Evolutionary conservation across 139 green algal species (phyloP), one percentile per base, ranked within the genome.

Genomic region (Haematococcus lacustris): DNA sequence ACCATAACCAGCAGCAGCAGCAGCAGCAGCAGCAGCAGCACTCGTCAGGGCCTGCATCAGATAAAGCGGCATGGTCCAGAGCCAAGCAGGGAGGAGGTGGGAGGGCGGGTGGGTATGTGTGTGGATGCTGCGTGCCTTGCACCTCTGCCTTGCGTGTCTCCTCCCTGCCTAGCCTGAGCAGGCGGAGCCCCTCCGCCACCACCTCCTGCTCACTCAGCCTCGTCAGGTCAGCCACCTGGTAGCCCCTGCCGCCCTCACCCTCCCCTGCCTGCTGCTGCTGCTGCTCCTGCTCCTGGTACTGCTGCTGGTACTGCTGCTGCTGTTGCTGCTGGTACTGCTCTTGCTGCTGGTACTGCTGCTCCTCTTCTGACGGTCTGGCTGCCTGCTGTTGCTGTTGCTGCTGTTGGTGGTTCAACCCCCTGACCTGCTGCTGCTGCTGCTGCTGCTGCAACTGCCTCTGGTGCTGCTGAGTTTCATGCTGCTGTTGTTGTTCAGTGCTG

Each of bases 131-230:
- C n/a, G n/a, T n/a, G n/a, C n/a, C n/a, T n/a, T n/a, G n/a, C 67
- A 83, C 77, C 77, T 83, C 50, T 4, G 62, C 77, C 68, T 76
- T 78, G n/a, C 67, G 62, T n/a, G 73, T 76, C 69, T 83, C 77
- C 73, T 83, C 77, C 51, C 77, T 32, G 1, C 77, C 77, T 50
- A 78, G 53, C 63, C 72, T 38, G 40, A 83, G 68, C 33, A 83
- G 51, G 28, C 77, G 50, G 26, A 83, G 69, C 40, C 77, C 77
- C 69, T 83, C 77, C 1, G 30, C 38, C 26, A 83, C 57, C 41
- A 83, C 62, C 63, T 78, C 77, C 30, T 59, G 43, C n/a, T 50
- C 23, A 1, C 28, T 60, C 39, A 79, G 25, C 0, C 72, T 72
- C 2, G 53, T 53, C 68, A 80, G 63, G 25, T 70, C 37, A 28